Evolutionary conservation across 75 land plant genomes (phyloP).

Genomic region (Azolla pinnata): DNA sequence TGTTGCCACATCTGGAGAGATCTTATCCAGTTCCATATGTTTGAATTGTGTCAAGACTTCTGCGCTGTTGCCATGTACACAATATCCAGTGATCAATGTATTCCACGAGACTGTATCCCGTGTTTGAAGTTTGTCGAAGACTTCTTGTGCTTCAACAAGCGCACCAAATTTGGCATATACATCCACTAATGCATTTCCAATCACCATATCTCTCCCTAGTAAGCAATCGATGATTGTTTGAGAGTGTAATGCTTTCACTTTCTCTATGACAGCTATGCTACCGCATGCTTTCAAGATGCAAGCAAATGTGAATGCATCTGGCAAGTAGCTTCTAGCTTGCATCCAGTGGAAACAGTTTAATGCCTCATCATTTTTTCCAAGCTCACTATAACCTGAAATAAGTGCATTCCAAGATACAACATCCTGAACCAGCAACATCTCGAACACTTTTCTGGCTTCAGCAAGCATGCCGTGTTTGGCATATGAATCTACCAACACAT

Average conservation of each 20-base stretch:
- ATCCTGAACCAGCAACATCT: conserved; percentile 1
- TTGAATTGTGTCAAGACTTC: conserved; percentile 12
- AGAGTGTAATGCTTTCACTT: conserved; percentile 36
- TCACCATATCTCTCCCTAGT: not conserved
- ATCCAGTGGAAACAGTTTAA: conserved; percentile 1
- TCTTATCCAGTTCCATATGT: conserved; percentile 8
- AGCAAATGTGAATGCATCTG: conserved; percentile 45
- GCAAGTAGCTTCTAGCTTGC: not conserved
- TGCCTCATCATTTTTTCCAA: conserved; percentile 7
- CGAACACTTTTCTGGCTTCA: conserved; percentile 7
- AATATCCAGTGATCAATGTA: conserved; percentile 32
- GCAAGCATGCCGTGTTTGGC: conserved; percentile 6
- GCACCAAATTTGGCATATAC: conserved; percentile 25
- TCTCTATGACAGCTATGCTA: conserved; percentile 13
- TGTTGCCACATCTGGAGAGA: conserved; percentile 19
- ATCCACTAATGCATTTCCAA: conserved; percentile 3
- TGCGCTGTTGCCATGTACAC: conserved; percentile 16
- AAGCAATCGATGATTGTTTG: conserved; percentile 26
- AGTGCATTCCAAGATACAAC: conserved; percentile 12
- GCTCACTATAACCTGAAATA: conserved; percentile 12
- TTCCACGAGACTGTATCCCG: conserved; percentile 36
- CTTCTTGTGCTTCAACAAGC: conserved; percentile 9
- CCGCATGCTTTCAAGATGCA: conserved; percentile 40
- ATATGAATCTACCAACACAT: conserved; percentile 6
- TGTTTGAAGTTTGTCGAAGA: conserved; percentile 4